Conservation (phyloP, 2,329 filamentous ascomycete genomes). For the Byssochlamys sp. region DNA sequence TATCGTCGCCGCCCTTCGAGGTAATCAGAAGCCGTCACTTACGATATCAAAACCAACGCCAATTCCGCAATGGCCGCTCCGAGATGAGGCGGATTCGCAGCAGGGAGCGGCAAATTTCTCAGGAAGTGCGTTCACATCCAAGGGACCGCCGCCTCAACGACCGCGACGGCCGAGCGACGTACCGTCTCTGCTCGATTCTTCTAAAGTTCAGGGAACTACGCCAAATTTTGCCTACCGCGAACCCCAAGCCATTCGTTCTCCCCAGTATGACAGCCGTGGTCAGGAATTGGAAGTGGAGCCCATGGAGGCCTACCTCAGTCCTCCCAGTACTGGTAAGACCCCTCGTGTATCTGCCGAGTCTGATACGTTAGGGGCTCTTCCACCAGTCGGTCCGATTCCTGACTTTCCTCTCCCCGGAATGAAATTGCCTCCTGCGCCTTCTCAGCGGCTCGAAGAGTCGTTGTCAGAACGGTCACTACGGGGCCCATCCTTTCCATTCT, state of each 20-base stretch:
- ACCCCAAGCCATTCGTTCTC: neutral
- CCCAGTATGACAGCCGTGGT: neutral
- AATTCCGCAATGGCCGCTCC: slow-evolving; percentile 39
- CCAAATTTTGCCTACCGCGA: neutral
- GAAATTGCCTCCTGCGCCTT: neutral
- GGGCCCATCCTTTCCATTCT: slow-evolving; percentile 41
- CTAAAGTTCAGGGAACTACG: neutral
- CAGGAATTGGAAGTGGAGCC: slow-evolving; percentile 13
- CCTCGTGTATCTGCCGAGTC: slow-evolving; percentile 18
- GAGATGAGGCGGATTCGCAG: slow-evolving; percentile 20
- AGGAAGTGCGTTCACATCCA: slow-evolving; percentile 17
- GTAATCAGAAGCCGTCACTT: slow-evolving; percentile 7
- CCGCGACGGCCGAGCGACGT: slow-evolving; percentile 31
- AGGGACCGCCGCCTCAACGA: slow-evolving; percentile 32
- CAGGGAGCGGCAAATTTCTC: slow-evolving; percentile 16
- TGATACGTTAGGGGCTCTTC: slow-evolving; percentile 19
- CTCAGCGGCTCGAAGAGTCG: neutral
- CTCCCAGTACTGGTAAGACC: slow-evolving; percentile 15
- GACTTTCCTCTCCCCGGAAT: slow-evolving; percentile 15
- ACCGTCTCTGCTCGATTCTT: slow-evolving; percentile 25
- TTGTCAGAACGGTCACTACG: slow-evolving; percentile 15
- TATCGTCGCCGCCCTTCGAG: slow-evolving; percentile 3
- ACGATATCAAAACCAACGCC: slow-evolving; percentile 19
- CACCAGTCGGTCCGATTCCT: slow-evolving; percentile 16
- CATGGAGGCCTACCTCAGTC: slow-evolving; percentile 12